Percentiles rank a stretch among this genome's conserved stretches.
Evolutionary conservation across 495 filamentous ascomycete species (phyloP).

Genomic region (Pseudomonodictys pantanalensis): DNA sequence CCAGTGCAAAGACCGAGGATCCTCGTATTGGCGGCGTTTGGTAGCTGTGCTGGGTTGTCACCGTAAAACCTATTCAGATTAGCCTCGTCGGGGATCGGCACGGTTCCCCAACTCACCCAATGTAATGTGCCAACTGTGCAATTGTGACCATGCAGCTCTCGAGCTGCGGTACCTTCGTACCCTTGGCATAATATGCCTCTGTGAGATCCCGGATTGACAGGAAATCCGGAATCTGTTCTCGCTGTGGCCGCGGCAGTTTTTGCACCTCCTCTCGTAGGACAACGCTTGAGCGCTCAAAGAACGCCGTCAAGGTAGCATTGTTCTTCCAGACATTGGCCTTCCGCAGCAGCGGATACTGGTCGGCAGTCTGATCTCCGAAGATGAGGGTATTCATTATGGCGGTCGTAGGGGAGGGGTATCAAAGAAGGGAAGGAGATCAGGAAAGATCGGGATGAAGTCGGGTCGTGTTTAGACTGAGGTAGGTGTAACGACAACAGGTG

Average conservation of each 20-base stretch:
- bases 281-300: conserved; percentile 61
- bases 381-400: conserved; percentile 41
- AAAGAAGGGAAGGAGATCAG: conserved; percentile 5
- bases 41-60: conserved; percentile 47
- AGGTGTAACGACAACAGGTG: too few species aligned
- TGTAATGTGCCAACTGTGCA: conserved; percentile 70
- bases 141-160: conserved; percentile 68
- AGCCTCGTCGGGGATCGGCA: conserved; percentile 18
- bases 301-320: conserved; percentile 61
- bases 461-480: not conserved
- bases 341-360: conserved; percentile 64
- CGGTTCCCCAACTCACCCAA: conserved; percentile 56
- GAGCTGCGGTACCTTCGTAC: conserved; percentile 57
- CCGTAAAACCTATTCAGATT: conserved; percentile 53
- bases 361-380: conserved; percentile 79
- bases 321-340: conserved; percentile 62
- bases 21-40: conserved; percentile 46
- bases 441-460: not conserved
- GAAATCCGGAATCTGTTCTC: conserved; percentile 64
- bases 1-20: conserved; percentile 69
- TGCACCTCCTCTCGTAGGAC: conserved; percentile 64
- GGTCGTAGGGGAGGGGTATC: conserved; percentile 22
- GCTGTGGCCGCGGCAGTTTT: conserved; percentile 56
- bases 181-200: conserved; percentile 58
- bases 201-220: conserved; percentile 67